These are phyloP conservation scores for Mycena olivaceomarginata DNA, from an alignment of 768 basidiomycete species.

Conservation along the genomic window DNA sequence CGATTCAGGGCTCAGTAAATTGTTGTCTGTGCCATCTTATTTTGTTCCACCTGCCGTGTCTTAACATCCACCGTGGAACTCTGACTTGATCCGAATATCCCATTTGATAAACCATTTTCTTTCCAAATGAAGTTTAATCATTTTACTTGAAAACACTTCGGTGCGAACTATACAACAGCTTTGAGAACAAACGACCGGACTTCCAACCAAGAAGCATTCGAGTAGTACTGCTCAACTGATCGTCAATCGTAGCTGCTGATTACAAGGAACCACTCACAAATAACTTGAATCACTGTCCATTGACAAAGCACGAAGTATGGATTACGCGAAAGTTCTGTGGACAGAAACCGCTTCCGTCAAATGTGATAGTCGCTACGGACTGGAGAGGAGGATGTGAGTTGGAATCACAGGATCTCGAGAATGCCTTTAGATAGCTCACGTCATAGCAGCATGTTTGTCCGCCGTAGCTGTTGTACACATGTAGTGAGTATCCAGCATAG, in stretches of 20 bases:
- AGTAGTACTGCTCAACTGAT: neutral
- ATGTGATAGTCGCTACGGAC: neutral
- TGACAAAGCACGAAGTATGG: neutral
- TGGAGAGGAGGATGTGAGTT: neutral
- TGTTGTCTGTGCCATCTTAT: too few relatives aligned
- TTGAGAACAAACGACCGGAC: neutral
- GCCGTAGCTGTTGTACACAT: neutral
- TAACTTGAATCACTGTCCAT: constrained; percentile 2
- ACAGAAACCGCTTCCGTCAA: neutral
- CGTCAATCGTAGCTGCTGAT: neutral
- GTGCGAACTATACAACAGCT: neutral
- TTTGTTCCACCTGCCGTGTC: neutral
- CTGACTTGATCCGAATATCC: neutral
- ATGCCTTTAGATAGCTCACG: neutral
- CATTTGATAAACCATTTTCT: neutral
- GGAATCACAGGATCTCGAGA: neutral
- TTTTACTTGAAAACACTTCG: neutral
- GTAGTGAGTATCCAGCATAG: neutral
- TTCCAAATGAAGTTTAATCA: neutral
- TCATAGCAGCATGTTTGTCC: constrained; percentile 2
- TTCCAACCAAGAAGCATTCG: neutral
- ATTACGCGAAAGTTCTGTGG: neutral
- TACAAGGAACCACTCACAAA: constrained; percentile 3
- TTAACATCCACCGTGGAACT: neutral
- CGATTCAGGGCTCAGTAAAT: too few relatives aligned